phyloP scores from a whole-genome alignment of 1,284 basidiomycete genomes.

The Ustilago trichophora region DNA sequence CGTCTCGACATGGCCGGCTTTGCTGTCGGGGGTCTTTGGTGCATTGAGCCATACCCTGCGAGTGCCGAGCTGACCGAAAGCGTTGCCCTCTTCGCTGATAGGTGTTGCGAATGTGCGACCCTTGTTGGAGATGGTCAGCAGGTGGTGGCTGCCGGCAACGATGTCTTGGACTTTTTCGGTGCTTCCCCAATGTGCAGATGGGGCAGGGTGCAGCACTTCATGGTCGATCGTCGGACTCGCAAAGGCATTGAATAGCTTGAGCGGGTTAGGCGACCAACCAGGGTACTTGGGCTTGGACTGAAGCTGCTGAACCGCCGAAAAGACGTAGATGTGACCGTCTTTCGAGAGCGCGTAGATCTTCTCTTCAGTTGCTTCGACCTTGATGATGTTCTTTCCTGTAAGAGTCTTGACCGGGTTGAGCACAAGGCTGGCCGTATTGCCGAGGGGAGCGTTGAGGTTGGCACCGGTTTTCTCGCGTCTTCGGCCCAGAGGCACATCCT shows the following conservation, averaged over 20 bases:
- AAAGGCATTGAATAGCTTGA: slow-evolving; percentile 50
- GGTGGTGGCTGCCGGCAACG: slow-evolving; percentile 75
- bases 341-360: slow-evolving; percentile 61
- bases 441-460: slow-evolving; percentile 44
- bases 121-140: slow-evolving; percentile 82
- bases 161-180: slow-evolving; percentile 55
- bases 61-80: slow-evolving; percentile 81
- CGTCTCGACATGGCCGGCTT: slow-evolving; percentile 68
- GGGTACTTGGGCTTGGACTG: slow-evolving; percentile 41
- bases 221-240: slow-evolving; percentile 45
- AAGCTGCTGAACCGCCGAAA: slow-evolving; percentile 45
- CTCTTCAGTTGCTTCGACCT: slow-evolving; percentile 54
- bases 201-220: slow-evolving; percentile 42
- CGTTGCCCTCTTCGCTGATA: slow-evolving; percentile 79
- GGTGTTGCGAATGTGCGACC: slow-evolving; percentile 85
- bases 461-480: slow-evolving; percentile 41
- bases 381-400: slow-evolving; percentile 60
- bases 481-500: slow-evolving; percentile 53
- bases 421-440: slow-evolving; percentile 22
- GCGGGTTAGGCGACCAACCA: slow-evolving; percentile 46
- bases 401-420: slow-evolving; percentile 56
- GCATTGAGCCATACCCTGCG: slow-evolving; percentile 68
- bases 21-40: slow-evolving; percentile 69
- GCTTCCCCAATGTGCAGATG: slow-evolving; percentile 30
- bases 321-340: slow-evolving; percentile 62